Evolutionary conservation across 371 early-diverging fungal species (phyloP).

Genomic region (Neoconidiobolus thromboides): DNA sequence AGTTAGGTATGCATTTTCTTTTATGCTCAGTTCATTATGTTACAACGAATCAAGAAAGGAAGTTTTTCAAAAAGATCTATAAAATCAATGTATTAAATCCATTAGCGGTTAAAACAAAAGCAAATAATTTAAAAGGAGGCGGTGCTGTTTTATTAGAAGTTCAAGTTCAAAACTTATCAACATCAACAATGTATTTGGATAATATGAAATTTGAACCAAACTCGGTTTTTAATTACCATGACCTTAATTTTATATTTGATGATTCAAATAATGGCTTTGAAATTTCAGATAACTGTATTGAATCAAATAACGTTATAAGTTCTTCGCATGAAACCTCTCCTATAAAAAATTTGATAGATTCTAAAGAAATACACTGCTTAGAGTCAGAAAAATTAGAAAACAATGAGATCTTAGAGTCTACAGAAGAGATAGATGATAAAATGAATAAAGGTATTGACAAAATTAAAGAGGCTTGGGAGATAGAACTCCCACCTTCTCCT

Average conservation of each 20-base stretch:
- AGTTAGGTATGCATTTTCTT: conserved; percentile 79
- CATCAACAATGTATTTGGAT: conserved; percentile 65
- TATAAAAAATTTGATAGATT: no score
- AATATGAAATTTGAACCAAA: conserved; percentile 68
- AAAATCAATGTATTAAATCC: conserved; percentile 92
- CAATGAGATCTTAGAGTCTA: no score
- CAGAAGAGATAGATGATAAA: no score
- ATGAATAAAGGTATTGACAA: no score
- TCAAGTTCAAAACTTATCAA: conserved; percentile 76
- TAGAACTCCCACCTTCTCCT: no score
- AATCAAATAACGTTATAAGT: no score
- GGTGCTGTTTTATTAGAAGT: conserved; percentile 75
- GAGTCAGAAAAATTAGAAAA: no score
- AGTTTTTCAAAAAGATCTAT: conserved; percentile 73
- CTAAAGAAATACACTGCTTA: no score
- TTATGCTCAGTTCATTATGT: conserved; percentile 74
- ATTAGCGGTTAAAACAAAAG: conserved; percentile 86
- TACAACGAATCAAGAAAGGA: conserved; percentile 34
- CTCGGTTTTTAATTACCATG: conserved; percentile 41
- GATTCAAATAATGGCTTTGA: not conserved
- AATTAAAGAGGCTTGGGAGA: no score
- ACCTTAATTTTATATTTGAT: conserved; percentile 31
- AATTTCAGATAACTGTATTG: no score
- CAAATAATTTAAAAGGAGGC: conserved; percentile 41
- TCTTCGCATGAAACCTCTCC: no score